These are phyloP conservation scores for Phytophthora sojae DNA, from an alignment of 352 stramenopile genomes.

Conservation along the genomic window DNA sequence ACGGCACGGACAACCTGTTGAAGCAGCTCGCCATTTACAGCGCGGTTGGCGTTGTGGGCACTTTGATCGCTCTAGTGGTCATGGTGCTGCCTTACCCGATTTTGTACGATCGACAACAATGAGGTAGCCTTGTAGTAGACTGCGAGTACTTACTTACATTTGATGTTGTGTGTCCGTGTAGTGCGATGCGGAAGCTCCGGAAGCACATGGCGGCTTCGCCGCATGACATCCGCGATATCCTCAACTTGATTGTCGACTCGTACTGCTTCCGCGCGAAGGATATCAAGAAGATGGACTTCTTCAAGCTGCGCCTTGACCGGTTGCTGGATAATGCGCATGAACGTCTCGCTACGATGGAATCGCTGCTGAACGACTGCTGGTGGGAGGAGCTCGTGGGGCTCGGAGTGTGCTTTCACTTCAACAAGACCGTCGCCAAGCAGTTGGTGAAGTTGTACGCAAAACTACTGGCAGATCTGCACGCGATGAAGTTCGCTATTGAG, in stretches of 20 bases:
- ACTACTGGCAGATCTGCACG: constrained; percentile 64
- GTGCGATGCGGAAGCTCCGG: constrained; percentile 62
- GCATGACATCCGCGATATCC: constrained; percentile 71
- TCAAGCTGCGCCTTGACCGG: constrained; percentile 66
- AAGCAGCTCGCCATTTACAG: constrained; percentile 77
- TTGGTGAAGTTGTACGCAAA: constrained; percentile 69
- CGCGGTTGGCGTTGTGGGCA: constrained; percentile 69
- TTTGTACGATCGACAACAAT: constrained; percentile 42
- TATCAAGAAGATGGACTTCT: constrained; percentile 84
- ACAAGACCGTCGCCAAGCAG: constrained; percentile 76
- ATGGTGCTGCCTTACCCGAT: constrained; percentile 73
- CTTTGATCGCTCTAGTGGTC: constrained; percentile 63
- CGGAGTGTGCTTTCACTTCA: constrained; percentile 64
- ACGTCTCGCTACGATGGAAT: constrained; percentile 59
- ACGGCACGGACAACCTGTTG: constrained; percentile 63
- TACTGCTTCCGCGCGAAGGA: constrained; percentile 83
- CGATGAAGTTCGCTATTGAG: constrained; percentile 82
- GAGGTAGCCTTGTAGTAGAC: not conserved
- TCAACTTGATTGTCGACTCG: constrained; percentile 83
- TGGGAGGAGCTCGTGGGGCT: constrained; percentile 80
- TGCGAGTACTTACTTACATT: constrained; percentile 22
- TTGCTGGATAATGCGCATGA: constrained; percentile 49
- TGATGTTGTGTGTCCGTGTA: constrained; percentile 8
- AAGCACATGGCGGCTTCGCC: constrained; percentile 56
- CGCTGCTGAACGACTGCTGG: constrained; percentile 67